Conservation (phyloP, 2,329 filamentous ascomycete genomes). For the Xylariaceae sp. region DNA sequence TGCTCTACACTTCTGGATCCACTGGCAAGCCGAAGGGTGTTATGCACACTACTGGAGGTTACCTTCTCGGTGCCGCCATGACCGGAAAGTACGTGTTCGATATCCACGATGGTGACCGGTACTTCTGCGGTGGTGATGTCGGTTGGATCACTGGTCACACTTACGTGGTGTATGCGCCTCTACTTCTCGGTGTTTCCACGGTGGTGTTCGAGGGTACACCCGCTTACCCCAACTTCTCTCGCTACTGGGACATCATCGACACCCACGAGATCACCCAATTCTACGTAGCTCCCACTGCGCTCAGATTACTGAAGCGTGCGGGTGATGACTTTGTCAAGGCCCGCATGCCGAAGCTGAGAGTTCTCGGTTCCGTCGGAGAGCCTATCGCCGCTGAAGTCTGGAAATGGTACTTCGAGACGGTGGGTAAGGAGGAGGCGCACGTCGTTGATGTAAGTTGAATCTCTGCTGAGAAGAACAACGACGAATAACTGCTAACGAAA, state of each 20-base stretch:
- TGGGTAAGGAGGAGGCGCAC: slow-evolving; percentile 89
- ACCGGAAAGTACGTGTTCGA: slow-evolving; percentile 99
- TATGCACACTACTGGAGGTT: slow-evolving; percentile 94
- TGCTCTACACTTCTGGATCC: slow-evolving; percentile 96
- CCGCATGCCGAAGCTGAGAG: slow-evolving; percentile 81
- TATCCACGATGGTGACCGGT: slow-evolving; percentile 86
- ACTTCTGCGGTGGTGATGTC: slow-evolving; percentile 97
- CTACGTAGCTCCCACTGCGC: slow-evolving; percentile 92
- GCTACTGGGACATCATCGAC: slow-evolving; percentile 98
- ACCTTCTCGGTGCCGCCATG: slow-evolving; percentile 85
- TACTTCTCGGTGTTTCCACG: slow-evolving; percentile 86
- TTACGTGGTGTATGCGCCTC: slow-evolving; percentile 93
- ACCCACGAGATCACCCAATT: slow-evolving; percentile 95
- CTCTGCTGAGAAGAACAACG: background rate
- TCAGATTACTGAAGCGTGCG: slow-evolving; percentile 90
- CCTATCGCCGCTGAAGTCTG: slow-evolving; percentile 97
- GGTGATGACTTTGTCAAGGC: slow-evolving; percentile 88
- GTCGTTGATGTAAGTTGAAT: slow-evolving; percentile 75
- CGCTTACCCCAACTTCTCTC: slow-evolving; percentile 93
- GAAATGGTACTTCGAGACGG: slow-evolving; percentile 98
- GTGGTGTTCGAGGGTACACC: slow-evolving; percentile 98
- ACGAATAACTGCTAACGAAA: slow-evolving; percentile 10
- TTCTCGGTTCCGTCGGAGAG: slow-evolving; percentile 92
- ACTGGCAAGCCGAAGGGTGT: slow-evolving; percentile 99
- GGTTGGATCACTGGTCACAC: slow-evolving; percentile 99